A percentile compares a stretch with the other conserved stretches of the same genome.
Evolutionary conservation across 75 land plant genomes (phyloP).

Genomic region (Sequoiadendron giganteum): DNA sequence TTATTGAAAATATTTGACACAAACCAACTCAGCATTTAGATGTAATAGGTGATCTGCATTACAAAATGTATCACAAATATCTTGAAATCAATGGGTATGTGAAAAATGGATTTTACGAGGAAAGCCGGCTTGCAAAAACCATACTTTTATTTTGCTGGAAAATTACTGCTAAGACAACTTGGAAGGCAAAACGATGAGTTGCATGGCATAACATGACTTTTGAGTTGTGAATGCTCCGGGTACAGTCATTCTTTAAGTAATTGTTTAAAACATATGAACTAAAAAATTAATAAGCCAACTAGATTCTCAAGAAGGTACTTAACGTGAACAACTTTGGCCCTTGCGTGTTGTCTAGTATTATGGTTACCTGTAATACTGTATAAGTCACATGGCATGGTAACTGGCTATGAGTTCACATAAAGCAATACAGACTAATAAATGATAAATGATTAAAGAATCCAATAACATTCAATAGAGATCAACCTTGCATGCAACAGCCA

Average conservation of each 20-base stretch:
- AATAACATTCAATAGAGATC: neutral
- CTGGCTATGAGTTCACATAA: neutral
- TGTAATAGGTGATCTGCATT: neutral
- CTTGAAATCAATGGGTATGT: neutral
- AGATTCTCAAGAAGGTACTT: neutral
- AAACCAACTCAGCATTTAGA: neutral
- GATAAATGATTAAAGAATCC: neutral
- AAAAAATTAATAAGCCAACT: neutral
- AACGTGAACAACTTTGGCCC: neutral
- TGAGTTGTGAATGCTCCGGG: neutral
- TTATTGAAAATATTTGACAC: neutral
- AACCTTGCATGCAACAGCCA: neutral
- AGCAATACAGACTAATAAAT: neutral
- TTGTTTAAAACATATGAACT: neutral
- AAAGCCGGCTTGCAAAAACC: neutral
- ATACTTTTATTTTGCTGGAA: neutral
- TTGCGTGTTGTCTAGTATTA: neutral
- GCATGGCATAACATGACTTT: neutral
- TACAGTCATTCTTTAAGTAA: neutral
- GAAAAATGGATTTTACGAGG: neutral
- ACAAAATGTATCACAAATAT: neutral
- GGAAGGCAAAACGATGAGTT: neutral
- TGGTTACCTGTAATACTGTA: neutral
- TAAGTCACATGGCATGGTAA: neutral
- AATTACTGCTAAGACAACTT: neutral